These are phyloP conservation scores for Calcarisporium arbuscula DNA, from an alignment of 2,329 filamentous ascomycete species.

Conservation along the genomic window DNA sequence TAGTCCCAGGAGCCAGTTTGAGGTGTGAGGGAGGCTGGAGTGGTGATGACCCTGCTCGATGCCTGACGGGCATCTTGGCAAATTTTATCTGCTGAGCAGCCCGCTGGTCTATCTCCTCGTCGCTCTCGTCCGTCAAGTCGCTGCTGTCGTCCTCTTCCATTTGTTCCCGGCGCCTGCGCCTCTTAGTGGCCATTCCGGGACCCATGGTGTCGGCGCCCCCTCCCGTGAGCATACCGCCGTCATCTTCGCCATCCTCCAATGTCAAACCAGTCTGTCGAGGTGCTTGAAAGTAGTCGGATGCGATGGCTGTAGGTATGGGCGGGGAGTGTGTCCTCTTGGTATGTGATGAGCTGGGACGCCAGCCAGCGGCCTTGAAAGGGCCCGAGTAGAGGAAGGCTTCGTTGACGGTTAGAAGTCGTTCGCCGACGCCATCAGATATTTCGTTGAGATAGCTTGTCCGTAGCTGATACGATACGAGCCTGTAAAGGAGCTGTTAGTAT, in stretches of 20 bases:
- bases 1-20: constrained; percentile 41
- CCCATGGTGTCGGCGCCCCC: constrained; percentile 63
- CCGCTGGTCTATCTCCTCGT: constrained; percentile 68
- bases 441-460: constrained; percentile 74
- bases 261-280: constrained; percentile 57
- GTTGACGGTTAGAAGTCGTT: constrained; percentile 76
- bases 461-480: constrained; percentile 76
- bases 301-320: constrained; percentile 75
- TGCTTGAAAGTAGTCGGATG: constrained; percentile 77
- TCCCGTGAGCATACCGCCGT: constrained; percentile 65
- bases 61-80: constrained; percentile 85
- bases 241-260: constrained; percentile 65
- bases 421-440: constrained; percentile 77
- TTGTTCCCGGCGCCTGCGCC: constrained; percentile 62
- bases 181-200: constrained; percentile 59
- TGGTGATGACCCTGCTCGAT: constrained; percentile 82
- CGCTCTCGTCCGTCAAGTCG: constrained; percentile 77
- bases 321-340: constrained; percentile 81
- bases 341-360: constrained; percentile 66
- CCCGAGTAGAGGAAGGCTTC: constrained; percentile 72
- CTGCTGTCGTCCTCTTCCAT: constrained; percentile 83
- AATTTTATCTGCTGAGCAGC: constrained; percentile 91
- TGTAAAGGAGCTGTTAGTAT: constrained; percentile 26
- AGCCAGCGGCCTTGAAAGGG: constrained; percentile 77
- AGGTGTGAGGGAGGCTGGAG: constrained; percentile 62